These are phyloP conservation scores for Acer yangbiense DNA, from an alignment of 345 rosid species.

Conservation along the genomic window DNA sequence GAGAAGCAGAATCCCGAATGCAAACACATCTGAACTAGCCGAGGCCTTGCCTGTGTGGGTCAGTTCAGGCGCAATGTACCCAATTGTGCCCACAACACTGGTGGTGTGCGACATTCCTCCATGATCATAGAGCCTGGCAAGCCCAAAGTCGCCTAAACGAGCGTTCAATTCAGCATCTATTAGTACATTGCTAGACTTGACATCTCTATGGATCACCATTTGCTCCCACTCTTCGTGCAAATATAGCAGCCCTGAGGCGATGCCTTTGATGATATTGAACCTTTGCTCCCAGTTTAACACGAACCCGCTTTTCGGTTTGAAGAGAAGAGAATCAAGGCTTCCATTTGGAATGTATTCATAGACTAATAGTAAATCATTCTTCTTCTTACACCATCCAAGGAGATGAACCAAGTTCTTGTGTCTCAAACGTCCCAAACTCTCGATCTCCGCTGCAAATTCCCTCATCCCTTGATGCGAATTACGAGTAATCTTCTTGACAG, in stretches of 20 bases:
- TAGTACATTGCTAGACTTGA: slow-evolving; percentile 80
- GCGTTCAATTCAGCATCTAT: slow-evolving; percentile 71
- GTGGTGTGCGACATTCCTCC: slow-evolving; percentile 61
- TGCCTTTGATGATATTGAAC: slow-evolving; percentile 59
- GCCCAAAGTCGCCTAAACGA: slow-evolving; percentile 73
- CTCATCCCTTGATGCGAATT: slow-evolving; percentile 70
- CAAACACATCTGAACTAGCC: too few relatives aligned
- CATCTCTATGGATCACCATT: slow-evolving; percentile 77
- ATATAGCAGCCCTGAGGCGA: slow-evolving; percentile 62
- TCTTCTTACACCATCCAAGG: slow-evolving; percentile 74
- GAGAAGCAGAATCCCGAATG: too few relatives aligned
- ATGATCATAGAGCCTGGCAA: slow-evolving; percentile 71
- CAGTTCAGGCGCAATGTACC: slow-evolving; percentile 80
- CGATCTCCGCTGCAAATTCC: slow-evolving; percentile 81
- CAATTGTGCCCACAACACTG: slow-evolving; percentile 65
- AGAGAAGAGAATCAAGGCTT: slow-evolving; percentile 59
- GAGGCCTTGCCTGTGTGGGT: too few relatives aligned
- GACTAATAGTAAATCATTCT: slow-evolving; percentile 64
- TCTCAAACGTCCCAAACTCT: slow-evolving; percentile 65
- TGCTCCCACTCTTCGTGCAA: slow-evolving; percentile 80
- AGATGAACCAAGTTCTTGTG: slow-evolving; percentile 75
- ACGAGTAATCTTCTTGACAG: slow-evolving; percentile 64
- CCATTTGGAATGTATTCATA: slow-evolving; percentile 75
- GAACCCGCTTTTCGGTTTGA: slow-evolving; percentile 25
- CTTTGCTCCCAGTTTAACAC: slow-evolving; percentile 68